phyloP scores from a whole-genome alignment of 768 basidiomycete genomes.

The Rhizopogon rudus region DNA sequence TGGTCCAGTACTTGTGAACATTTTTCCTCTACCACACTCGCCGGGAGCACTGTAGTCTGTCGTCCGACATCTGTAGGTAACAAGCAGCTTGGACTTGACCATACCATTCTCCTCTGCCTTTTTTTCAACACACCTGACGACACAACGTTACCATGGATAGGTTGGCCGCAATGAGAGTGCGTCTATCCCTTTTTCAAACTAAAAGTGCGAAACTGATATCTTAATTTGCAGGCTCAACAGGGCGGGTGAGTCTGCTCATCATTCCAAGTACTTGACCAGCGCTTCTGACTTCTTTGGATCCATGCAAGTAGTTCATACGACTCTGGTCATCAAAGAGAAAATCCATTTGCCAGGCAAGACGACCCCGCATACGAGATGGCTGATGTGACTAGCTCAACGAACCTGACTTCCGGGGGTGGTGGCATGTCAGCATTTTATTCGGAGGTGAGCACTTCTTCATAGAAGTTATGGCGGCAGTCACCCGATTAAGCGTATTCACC shows the following conservation, averaged over 20 bases:
- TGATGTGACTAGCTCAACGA: constrained; percentile 55
- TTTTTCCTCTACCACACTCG: background rate
- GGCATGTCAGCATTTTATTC: constrained; percentile 67
- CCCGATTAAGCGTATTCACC: background rate
- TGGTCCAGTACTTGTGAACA: background rate
- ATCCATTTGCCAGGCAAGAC: constrained; percentile 68
- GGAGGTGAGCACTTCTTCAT: constrained; percentile 45
- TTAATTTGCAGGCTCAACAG: constrained; percentile 54
- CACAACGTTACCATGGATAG: constrained; percentile 56
- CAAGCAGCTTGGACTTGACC: background rate
- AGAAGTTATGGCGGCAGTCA: background rate
- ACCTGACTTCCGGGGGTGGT: constrained; percentile 42
- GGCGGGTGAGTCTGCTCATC: constrained; percentile 45
- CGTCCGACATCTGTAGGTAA: background rate
- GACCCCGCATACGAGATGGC: constrained; percentile 63
- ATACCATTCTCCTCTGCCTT: background rate
- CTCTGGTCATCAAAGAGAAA: constrained; percentile 32
- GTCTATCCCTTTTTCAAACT: constrained; percentile 13
- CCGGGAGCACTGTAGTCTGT: background rate
- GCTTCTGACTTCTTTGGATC: constrained; percentile 9
- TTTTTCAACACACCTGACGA: constrained; percentile 50
- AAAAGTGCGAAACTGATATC: constrained; percentile 3
- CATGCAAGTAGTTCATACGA: constrained; percentile 21
- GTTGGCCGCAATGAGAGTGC: constrained; percentile 81
- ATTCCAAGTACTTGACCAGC: constrained; percentile 1